Percentiles rank a stretch among this genome's conserved stretches.
Conservation (phyloP, 2,329 filamentous ascomycete species). For the Zasmidium cellare region DNA sequence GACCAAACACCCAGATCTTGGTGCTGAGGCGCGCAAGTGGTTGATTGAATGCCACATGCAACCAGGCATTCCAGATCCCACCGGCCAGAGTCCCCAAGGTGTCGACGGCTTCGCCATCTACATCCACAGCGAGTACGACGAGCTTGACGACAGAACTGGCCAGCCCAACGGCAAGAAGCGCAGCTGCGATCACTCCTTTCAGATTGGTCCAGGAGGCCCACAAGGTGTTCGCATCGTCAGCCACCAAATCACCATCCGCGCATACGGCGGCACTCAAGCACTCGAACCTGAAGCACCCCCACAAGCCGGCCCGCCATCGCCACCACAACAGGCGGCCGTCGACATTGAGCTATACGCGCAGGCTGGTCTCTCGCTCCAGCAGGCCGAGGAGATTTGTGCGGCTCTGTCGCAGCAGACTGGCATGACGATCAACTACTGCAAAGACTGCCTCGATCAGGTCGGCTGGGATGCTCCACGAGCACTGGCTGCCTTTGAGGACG, state of each 20-base stretch:
- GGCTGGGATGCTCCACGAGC: constrained; percentile 79
- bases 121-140: constrained; percentile 82
- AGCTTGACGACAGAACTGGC: constrained; percentile 60
- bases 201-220: constrained; percentile 67
- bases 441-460: constrained; percentile 76
- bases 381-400: constrained; percentile 58
- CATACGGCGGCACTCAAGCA: constrained; percentile 60
- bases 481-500: constrained; percentile 70
- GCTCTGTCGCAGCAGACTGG: constrained; percentile 76
- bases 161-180: constrained; percentile 59
- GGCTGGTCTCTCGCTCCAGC: constrained; percentile 29
- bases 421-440: constrained; percentile 76
- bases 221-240: constrained; percentile 72
- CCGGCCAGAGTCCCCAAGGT: constrained; percentile 61
- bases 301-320: constrained; percentile 40
- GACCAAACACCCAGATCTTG: constrained; percentile 73
- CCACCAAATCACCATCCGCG: constrained; percentile 74
- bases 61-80: constrained; percentile 69
- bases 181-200: constrained; percentile 78
- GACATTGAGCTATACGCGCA: constrained; percentile 26
- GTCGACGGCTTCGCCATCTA: constrained; percentile 77
- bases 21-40: constrained; percentile 68
- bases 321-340: constrained; percentile 19
- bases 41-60: constrained; percentile 79
- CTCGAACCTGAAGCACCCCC: constrained; percentile 43